Evolutionary conservation across 192 early-diverging fungal species (phyloP).

Genomic region (Entrophospora sp.): DNA sequence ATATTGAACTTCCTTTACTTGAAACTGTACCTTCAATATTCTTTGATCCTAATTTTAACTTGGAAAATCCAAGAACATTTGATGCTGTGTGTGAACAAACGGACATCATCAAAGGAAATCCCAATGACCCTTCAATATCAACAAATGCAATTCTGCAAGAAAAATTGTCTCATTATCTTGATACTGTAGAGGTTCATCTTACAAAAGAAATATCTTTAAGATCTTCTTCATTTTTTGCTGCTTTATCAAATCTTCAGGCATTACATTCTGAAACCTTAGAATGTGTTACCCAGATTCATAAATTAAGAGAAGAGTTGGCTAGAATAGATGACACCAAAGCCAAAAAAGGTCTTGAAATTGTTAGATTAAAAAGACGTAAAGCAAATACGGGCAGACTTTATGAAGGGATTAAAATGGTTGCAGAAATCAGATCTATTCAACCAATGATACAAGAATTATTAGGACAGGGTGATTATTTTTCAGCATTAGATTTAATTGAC

Average conservation of each 20-base stretch:
- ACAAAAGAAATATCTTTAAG: constrained; percentile 89
- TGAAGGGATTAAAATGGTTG: constrained; percentile 60
- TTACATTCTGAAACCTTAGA: constrained; percentile 85
- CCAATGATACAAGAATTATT: constrained; percentile 79
- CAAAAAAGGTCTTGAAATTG: constrained; percentile 73
- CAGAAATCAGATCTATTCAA: constrained; percentile 68
- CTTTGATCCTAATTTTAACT: constrained; percentile 74
- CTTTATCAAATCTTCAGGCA: constrained; percentile 84
- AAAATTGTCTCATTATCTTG: constrained; percentile 80
- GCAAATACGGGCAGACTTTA: constrained; percentile 64
- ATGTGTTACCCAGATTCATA: constrained; percentile 83
- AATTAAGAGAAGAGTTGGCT: constrained; percentile 60
- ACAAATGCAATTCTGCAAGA: constrained; percentile 77
- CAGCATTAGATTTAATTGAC: constrained; percentile 81
- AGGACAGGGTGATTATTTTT: constrained; percentile 75
- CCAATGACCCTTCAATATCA: constrained; percentile 39
- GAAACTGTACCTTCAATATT: constrained; percentile 84
- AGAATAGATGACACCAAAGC: constrained; percentile 54
- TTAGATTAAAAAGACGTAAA: constrained; percentile 66
- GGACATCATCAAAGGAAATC: constrained; percentile 41
- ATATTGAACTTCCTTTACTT: constrained; percentile 58
- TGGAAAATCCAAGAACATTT: constrained; percentile 87
- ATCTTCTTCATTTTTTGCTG: constrained; percentile 94
- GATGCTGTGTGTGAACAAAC: constrained; percentile 69
- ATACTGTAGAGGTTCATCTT: constrained; percentile 90